These are phyloP conservation scores for Erodium texanum DNA, from an alignment of 441 rosid species.

Conservation along the genomic window DNA sequence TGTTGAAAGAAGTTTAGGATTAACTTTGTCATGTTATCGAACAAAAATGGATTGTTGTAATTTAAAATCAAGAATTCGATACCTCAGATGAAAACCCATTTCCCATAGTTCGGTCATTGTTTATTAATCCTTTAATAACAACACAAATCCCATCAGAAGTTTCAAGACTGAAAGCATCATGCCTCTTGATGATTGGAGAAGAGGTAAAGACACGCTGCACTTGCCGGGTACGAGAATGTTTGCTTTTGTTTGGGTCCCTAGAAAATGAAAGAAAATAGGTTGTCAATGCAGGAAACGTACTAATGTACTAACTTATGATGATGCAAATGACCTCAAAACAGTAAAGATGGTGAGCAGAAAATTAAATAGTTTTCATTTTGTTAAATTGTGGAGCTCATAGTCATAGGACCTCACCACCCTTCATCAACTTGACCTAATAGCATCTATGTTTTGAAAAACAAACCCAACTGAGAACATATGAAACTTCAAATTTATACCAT, in stretches of 20 bases:
- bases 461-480: not conserved
- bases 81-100: constrained; percentile 64
- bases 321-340: too few relatives aligned
- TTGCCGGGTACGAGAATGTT: constrained; percentile 21
- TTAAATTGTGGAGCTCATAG: too few relatives aligned
- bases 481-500: not conserved
- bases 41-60: not conserved
- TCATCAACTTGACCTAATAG: too few relatives aligned
- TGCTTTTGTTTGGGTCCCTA: not conserved
- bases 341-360: too few relatives aligned
- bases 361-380: too few relatives aligned
- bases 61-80: not conserved
- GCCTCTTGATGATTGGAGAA: constrained; percentile 48
- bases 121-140: constrained; percentile 44
- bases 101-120: constrained; percentile 30
- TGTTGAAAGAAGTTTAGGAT: constrained; percentile 15
- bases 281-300: too few relatives aligned
- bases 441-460: too few relatives aligned
- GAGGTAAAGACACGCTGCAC: constrained; percentile 50
- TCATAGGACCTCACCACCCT: too few relatives aligned
- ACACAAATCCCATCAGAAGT: constrained; percentile 54
- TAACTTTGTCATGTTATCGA: too few relatives aligned
- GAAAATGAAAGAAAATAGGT: not conserved
- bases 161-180: constrained; percentile 48
- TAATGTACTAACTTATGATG: too few relatives aligned